These are phyloP conservation scores for Phlebiopsis flavidoalba DNA, from an alignment of 768 basidiomycete species.

Conservation along the genomic window DNA sequence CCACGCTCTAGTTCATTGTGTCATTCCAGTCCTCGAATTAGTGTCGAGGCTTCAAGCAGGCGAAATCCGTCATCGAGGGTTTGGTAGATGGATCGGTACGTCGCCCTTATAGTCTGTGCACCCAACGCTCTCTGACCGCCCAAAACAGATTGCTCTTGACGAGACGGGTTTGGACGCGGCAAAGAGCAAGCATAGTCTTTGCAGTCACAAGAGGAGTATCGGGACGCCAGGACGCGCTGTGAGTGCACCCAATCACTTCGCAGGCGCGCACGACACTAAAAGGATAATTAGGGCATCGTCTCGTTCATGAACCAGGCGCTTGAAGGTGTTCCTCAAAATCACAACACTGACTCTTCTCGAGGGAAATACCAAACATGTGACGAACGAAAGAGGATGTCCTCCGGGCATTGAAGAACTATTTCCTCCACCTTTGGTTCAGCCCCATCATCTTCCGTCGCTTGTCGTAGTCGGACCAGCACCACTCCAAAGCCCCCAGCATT, in stretches of 20 bases:
- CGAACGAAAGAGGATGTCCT: constrained; percentile 77
- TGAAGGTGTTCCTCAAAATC: constrained; percentile 72
- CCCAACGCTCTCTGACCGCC: neutral
- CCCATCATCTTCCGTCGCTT: constrained; percentile 67
- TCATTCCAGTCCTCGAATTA: constrained; percentile 72
- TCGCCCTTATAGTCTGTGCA: constrained; percentile 7
- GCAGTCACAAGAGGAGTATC: constrained; percentile 75
- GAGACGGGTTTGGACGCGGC: constrained; percentile 82
- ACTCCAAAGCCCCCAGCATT: constrained; percentile 70
- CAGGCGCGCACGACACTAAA: too few species aligned
- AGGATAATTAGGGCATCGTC: constrained; percentile 51
- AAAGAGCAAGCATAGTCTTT: constrained; percentile 88
- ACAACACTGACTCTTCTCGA: constrained; percentile 74
- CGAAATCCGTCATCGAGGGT: constrained; percentile 67
- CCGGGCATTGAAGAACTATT: constrained; percentile 59
- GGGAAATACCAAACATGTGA: constrained; percentile 75
- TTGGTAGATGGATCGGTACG: constrained; percentile 79
- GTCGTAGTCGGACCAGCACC: constrained; percentile 84
- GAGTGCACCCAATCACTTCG: constrained; percentile 24
- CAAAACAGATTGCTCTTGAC: constrained; percentile 67
- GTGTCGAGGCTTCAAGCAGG: constrained; percentile 80
- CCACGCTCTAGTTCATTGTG: neutral
- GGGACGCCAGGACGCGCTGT: constrained; percentile 86
- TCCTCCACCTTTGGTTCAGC: constrained; percentile 84
- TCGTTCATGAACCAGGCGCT: constrained; percentile 91